Base-by-base conservation (phyloP, 192 early-diverging fungal species). In the Gigaspora rosea region DNA sequence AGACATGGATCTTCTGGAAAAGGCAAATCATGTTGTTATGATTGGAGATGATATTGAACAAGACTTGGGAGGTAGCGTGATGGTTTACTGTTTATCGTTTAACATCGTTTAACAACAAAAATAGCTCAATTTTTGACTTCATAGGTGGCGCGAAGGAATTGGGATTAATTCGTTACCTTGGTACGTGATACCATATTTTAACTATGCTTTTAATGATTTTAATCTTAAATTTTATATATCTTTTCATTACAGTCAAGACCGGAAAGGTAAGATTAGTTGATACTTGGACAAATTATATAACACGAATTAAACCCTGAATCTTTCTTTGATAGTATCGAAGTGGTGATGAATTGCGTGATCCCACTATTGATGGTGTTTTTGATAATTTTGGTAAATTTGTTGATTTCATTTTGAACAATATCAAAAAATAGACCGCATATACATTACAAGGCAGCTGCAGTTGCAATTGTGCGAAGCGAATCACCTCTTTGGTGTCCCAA, bases 21-120 rank as follows among this genome's bases (percentile, higher is more conserved):
- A 65, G 1, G 16, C 36, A 20, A 61, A 77, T 27, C 47, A 68
- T 16, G 64, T 92, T 49, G 91, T 91, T 1, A 95, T 96, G 90
- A 89, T 97, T 70, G 96, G 96, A 50, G 96, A 97, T 79, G 94
- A 95, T 51, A 91, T 95, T 8, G 79, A 86, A 9, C 91, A 91
- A 47, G 96, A 97, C 80, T 85, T 96, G 4, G 93, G 92, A 22
- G 92, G 67, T 50, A 69, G 18, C 18, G 18, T 56, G 3, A 56
- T 56, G 7, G 4, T 41, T n/a, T 41, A 41, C 27, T 41, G 41
- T 41, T 41, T 41, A 41, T 3, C 27, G 27, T 27, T 27, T 41
- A 41, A 41, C 3, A 27, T 27, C 27, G 41, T 41, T 41, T 41
- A 3, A 41, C 7, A 41, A 41, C 7, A 7, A 41, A 27, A 41